Percentiles rank a stretch among this genome's conserved stretches.
phyloP scores from a whole-genome alignment of 164 flowering plant species.

The Euptelea pleiosperma region DNA sequence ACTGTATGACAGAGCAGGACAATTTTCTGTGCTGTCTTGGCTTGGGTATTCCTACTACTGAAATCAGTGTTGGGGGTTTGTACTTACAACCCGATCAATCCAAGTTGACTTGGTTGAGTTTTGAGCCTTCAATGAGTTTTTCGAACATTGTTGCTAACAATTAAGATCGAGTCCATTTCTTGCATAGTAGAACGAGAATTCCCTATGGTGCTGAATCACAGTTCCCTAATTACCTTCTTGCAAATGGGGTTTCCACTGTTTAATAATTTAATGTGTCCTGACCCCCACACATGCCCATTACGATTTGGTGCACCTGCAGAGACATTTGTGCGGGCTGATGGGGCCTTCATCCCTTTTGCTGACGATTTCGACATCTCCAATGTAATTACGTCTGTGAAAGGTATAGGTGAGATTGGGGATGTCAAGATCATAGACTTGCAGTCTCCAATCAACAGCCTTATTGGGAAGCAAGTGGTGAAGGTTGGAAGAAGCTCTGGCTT shows the following conservation, averaged over 20 bases:
- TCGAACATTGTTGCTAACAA: too few species aligned
- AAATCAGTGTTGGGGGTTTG: too few species aligned
- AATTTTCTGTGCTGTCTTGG: too few species aligned
- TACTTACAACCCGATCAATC: too few species aligned
- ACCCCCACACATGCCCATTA: constrained; percentile 22
- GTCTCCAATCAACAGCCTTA: constrained; percentile 64
- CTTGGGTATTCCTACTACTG: too few species aligned
- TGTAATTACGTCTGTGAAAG: constrained; percentile 68
- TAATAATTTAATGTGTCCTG: constrained; percentile 19
- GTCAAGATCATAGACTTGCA: constrained; percentile 76
- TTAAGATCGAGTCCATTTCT: too few species aligned
- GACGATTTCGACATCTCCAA: constrained; percentile 67
- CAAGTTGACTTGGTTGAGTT: too few species aligned
- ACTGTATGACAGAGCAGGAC: too few species aligned
- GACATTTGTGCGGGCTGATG: constrained; percentile 94
- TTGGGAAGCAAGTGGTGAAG: constrained; percentile 81
- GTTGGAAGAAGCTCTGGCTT: constrained; percentile 97
- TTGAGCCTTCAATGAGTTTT: too few species aligned
- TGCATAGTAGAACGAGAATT: too few species aligned
- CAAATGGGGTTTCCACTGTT: background rate
- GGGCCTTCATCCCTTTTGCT: constrained; percentile 90
- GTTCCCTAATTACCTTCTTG: too few species aligned
- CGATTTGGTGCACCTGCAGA: constrained; percentile 47
- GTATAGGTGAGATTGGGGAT: constrained; percentile 77
- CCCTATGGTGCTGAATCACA: background rate